A percentile compares a stretch with the other conserved stretches of the same genome.
Evolutionary conservation across 2,329 filamentous ascomycete genomes (phyloP).

Genomic region (Colletotrichum kahawae): DNA sequence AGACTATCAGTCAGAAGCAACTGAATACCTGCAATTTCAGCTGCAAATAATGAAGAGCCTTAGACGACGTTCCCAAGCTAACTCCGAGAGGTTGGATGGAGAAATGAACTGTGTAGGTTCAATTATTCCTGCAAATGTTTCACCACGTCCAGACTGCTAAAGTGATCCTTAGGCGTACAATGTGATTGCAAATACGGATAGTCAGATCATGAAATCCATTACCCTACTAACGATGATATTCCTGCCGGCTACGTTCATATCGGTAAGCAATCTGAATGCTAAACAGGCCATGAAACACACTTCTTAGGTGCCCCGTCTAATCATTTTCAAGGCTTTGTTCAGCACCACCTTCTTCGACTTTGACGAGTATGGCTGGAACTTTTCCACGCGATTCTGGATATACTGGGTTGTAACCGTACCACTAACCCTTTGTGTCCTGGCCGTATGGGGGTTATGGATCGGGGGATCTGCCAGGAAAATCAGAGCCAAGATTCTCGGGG

Average conservation of each 20-base stretch:
- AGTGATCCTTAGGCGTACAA: not conserved
- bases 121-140: not conserved
- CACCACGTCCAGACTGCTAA: not conserved
- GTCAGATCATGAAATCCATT: not conserved
- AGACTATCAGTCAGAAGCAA: not conserved
- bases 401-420: not conserved
- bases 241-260: not conserved
- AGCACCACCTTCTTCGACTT: not conserved
- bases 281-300: not conserved
- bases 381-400: not conserved
- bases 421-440: not conserved
- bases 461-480: not conserved
- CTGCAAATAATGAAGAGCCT: not conserved
- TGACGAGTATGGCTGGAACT: not conserved
- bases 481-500: not conserved
- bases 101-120: not conserved
- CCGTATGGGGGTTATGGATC: not conserved
- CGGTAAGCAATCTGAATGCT: not conserved
- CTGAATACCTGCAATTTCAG: not conserved
- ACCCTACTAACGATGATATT: not conserved
- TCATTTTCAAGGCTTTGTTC: not conserved
- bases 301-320: not conserved
- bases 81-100: not conserved
- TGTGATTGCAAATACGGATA: not conserved
- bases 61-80: not conserved